Base-by-base conservation (phyloP, 352 stramenopile species). In the Saprolegnia parasitica region DNA sequence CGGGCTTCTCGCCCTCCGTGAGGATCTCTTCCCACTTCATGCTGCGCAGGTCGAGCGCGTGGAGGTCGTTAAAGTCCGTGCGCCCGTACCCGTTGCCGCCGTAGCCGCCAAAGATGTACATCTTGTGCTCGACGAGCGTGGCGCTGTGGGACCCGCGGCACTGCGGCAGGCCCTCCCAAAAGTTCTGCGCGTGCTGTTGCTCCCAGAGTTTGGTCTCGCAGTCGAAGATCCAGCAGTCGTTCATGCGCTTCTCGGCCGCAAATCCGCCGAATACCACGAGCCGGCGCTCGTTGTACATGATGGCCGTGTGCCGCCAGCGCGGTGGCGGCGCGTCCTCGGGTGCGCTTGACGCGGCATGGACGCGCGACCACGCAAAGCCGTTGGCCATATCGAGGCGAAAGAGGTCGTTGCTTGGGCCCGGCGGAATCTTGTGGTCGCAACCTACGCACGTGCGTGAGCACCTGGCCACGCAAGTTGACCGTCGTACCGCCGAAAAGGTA, bases 151-250 rank as follows among this genome's bases (percentile, higher is more conserved):
- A 91, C 1, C 96, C 96, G 11, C 96, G 89, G 24, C 94, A 96
- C 50, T 96, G 80, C 10, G 92, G 92, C 23, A 96, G 76, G 0
- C 89, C 89, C 61, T 95, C 87, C 90, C 91, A 97, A 65, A 96
- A 92, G 3, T 84, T 79, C 21, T 91, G 82, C 15, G 84, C 76
- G 65, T 94, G 86, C 55, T 93, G 94, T 71, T 98, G 90, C 61
- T 91, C 93, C 96, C 96, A 99, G 37, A 94, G 78, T 37, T 97
- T 90, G 42, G 87, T 87, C 63, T 94, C 85, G 13, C 93, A 96
- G 78, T 98, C 93, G 65, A 98, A 97, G 16, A 98, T 75, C 95
- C 96, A 99, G 13, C 98, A 62, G 67, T 99, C 96, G 73, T 99
- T 98, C 74, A 98, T 96, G 55, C 94, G 88, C 66, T 91, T 96